Evolutionary conservation across 805 yeast genomes (phyloP).

Genomic region (Debaryomyces tyrocola): DNA sequence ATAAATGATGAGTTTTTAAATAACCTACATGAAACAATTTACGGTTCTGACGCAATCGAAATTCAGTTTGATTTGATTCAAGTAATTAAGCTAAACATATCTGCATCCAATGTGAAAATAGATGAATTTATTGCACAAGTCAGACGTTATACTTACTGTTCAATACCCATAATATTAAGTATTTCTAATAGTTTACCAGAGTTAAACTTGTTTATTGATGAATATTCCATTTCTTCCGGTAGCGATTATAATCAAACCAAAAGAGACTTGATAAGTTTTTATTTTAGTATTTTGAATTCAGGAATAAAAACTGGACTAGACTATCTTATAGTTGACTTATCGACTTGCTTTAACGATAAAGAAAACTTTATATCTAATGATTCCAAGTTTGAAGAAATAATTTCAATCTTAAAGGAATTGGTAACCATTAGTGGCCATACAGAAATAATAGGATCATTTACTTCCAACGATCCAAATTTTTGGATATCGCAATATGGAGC

Average conservation of each 20-base stretch:
- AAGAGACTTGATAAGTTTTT: conserved; percentile 3
- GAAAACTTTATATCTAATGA: conserved; percentile 2
- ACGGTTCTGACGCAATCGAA: conserved; percentile 13
- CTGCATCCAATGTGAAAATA: conserved; percentile 3
- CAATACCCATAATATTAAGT: conserved; percentile 8
- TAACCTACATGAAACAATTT: conserved; percentile 1
- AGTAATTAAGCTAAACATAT: conserved; percentile 4
- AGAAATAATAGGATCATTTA: conserved; percentile 9
- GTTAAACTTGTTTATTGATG: conserved; percentile 5
- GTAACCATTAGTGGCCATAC: conserved; percentile 5
- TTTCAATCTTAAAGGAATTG: conserved; percentile 1
- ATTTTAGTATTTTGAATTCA: conserved; percentile 4
- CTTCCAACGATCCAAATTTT: conserved; percentile 5
- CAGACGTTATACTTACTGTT: conserved; percentile 7
- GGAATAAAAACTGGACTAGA: conserved; percentile 6
- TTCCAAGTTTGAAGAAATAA: background rate
- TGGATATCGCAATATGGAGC: conserved; percentile 9
- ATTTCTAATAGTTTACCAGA: conserved; percentile 5
- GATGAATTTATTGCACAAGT: conserved; percentile 8
- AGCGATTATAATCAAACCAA: conserved; percentile 1
- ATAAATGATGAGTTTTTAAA: background rate
- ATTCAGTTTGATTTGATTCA: conserved; percentile 7
- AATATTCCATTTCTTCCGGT: conserved; percentile 3
- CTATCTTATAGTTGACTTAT: conserved; percentile 6
- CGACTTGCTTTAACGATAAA: conserved; percentile 1